These are phyloP conservation scores for Setaria italica DNA, from an alignment of 202 grass and related monocot species.

Conservation along the genomic window DNA sequence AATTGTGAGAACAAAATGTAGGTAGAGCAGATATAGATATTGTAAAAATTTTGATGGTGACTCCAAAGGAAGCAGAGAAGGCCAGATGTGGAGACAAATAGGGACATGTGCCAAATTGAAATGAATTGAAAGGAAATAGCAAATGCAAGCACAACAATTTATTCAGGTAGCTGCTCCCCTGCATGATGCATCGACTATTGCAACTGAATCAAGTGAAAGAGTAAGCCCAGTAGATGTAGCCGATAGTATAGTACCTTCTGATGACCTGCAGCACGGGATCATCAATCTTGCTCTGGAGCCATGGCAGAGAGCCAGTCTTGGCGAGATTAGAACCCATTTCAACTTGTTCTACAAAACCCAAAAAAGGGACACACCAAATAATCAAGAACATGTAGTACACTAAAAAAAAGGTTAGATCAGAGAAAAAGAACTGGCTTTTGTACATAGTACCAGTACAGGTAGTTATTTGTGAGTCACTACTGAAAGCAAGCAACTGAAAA, in stretches of 20 bases:
- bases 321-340: conserved; percentile 46
- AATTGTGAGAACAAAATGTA: neutral
- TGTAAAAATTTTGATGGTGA: conserved; percentile 85
- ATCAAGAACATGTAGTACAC: no score
- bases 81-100: no score
- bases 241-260: conserved; percentile 54
- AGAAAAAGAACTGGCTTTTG: no score
- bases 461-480: no score
- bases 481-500: no score
- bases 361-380: no score
- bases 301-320: conserved; percentile 49
- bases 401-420: no score
- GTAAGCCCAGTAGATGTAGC: neutral
- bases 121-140: neutral
- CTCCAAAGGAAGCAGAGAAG: conserved; percentile 85
- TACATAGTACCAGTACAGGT: no score
- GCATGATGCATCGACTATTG: neutral
- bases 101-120: neutral
- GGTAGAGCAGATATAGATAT: conserved; percentile 60
- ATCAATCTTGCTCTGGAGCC: conserved; percentile 67
- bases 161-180: neutral
- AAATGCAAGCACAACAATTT: neutral
- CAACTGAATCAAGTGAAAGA: neutral
- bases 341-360: no score
- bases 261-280: conserved; percentile 78